Base-by-base conservation (phyloP, 2,329 filamentous ascomycete genomes). In the Fusarium pseudocircinatum region DNA sequence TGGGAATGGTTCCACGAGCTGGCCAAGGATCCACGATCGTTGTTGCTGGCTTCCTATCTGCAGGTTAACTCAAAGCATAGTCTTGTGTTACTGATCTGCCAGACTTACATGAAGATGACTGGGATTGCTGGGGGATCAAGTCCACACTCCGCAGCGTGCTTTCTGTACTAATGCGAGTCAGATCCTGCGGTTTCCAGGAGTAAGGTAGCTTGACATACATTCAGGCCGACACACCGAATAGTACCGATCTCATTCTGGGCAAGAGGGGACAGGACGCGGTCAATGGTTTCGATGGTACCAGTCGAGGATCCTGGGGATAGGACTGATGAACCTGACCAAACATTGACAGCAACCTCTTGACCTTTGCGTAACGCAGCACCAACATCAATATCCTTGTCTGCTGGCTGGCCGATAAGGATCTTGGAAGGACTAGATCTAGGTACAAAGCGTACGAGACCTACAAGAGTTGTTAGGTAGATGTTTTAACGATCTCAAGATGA, bases 371-470 rank as follows among this genome's bases (percentile, higher is more conserved):
- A 79, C 22, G 89, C 89, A 32, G 85, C 78, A 49, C 89, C 90
- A 49, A 92, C 86, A 75, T 92, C 89, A 37, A 90, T 70, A 15
- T 84, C 79, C 28, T 82, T 79, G 67, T 89, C 85, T 39, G 84
- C 80, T 4, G 89, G 89, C 75, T 91, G 85, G 39, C 89, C 89
- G 74, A 91, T 87, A 53, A 89, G 81, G 60, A 88, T 78, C 69
- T 85, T 85, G 66, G 81, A 80, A 42, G 83, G 78, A 53, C 87
- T 84, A 10, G 84, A 85, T 76, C 85, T 87, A 60, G 89, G 87
- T 24, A 87, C 79, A 75, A 91, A 91, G 59, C 89, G 88, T 73
- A 90, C 87, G 65, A 91, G 85, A 79, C 89, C 88, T 90, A 28
- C 26, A 20, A 49, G 56, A 50, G 34, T 37, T 50, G 42, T 34